Conservation (phyloP, 1,139 yeast species). For the Suhomyces terraborum region DNA sequence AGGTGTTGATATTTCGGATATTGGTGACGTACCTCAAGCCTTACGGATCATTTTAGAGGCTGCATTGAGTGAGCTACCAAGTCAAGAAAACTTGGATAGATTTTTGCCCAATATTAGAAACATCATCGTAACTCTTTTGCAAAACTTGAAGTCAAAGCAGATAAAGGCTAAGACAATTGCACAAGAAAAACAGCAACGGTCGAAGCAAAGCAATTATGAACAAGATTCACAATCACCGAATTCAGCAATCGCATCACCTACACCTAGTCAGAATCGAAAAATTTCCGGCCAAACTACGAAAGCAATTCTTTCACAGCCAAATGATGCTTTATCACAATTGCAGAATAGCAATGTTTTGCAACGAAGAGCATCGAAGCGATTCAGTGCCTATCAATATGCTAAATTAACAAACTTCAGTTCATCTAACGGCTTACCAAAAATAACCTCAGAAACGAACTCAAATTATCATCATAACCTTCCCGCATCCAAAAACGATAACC, state of each 20-base stretch:
- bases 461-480: slow-evolving; percentile 3
- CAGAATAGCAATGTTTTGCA: slow-evolving; percentile 82
- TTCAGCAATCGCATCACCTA: slow-evolving; percentile 2
- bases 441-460: slow-evolving; percentile 9
- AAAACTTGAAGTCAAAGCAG: slow-evolving; percentile 81
- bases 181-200: slow-evolving; percentile 23
- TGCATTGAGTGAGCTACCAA: slow-evolving; percentile 83
- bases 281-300: slow-evolving; percentile 8
- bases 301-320: slow-evolving; percentile 12
- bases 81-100: slow-evolving; percentile 77
- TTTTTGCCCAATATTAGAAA: slow-evolving; percentile 85
- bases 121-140: slow-evolving; percentile 79
- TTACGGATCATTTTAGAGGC: slow-evolving; percentile 78
- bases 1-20: slow-evolving; percentile 67
- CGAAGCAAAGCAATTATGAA: slow-evolving; percentile 11
- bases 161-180: slow-evolving; percentile 46
- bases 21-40: slow-evolving; percentile 77
- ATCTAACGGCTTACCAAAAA: slow-evolving; percentile 17
- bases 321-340: slow-evolving; percentile 69
- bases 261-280: slow-evolving; percentile 9
- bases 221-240: background rate
- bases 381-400: slow-evolving; percentile 91
- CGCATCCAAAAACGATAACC: slow-evolving; percentile 3
- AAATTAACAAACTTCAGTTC: slow-evolving; percentile 61
- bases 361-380: slow-evolving; percentile 88